These are phyloP conservation scores for Kuraishia ogatae DNA, from an alignment of 805 yeast species.

Conservation along the genomic window DNA sequence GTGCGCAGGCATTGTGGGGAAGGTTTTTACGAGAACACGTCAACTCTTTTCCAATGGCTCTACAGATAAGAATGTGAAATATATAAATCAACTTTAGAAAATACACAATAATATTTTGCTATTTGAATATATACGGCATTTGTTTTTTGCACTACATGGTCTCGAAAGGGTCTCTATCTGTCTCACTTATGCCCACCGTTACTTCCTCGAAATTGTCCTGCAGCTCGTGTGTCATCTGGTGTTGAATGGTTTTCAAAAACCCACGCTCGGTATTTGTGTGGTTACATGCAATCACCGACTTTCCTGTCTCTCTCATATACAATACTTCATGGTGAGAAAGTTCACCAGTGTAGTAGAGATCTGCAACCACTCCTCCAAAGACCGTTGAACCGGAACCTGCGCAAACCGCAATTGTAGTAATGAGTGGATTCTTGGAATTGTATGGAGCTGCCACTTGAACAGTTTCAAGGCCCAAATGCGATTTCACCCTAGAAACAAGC, in stretches of 20 bases:
- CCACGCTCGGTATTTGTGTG: slow-evolving; percentile 94
- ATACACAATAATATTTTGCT: neutral
- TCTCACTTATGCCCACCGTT: slow-evolving; percentile 38
- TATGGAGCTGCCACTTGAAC: slow-evolving; percentile 52
- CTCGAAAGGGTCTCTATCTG: slow-evolving; percentile 58
- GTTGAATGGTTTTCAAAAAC: slow-evolving; percentile 46
- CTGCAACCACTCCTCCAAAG: slow-evolving; percentile 52
- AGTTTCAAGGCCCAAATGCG: slow-evolving; percentile 37
- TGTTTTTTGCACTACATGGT: neutral
- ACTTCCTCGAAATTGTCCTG: slow-evolving; percentile 18
- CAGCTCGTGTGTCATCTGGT: slow-evolving; percentile 39
- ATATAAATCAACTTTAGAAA: neutral
- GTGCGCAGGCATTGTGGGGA: neutral
- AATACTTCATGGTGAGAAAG: slow-evolving; percentile 89
- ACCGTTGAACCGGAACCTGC: slow-evolving; percentile 93
- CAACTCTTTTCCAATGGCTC: neutral
- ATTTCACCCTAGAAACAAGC: slow-evolving; percentile 45
- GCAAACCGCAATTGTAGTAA: slow-evolving; percentile 70
- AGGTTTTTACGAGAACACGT: neutral
- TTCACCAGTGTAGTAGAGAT: slow-evolving; percentile 85
- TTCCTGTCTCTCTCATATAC: slow-evolving; percentile 59
- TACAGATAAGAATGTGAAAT: neutral
- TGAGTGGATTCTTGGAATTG: slow-evolving; percentile 19
- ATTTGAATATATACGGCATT: no score
- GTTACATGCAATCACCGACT: slow-evolving; percentile 68